Evolutionary conservation across 2,329 filamentous ascomycete species (phyloP), one percentile per base, ranked within the genome.

Genomic region (Sporothrix phasma): DNA sequence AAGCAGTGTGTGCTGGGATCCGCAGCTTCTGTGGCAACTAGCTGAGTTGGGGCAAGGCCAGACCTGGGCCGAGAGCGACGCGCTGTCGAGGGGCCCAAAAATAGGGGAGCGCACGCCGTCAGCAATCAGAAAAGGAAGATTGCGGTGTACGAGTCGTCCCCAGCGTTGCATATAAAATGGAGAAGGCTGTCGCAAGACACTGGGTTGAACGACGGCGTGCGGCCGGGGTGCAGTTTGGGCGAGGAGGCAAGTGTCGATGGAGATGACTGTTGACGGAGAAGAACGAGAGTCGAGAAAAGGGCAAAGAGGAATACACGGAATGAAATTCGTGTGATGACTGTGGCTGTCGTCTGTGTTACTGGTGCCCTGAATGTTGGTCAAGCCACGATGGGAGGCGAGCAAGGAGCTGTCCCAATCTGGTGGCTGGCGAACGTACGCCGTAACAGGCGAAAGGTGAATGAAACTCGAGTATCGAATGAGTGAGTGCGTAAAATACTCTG

Each of bases 21-120:
- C 67, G 67, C 67, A 59, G 63, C 63, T 43, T 54, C 63, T 62
- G 66, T 39, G 49, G 49, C 53, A 64, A 34, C 67, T 68, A 68
- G 66, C 67, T 67, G 59, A 39, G 61, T 66, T 68, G 47, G 67
- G 67, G 26, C 45, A 66, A 24, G 47, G 51, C 51, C 31, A 56
- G 51, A 24, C 51, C 51, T 56, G 31, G 39, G 51, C 51, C 51
- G 19, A 39, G 49, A 54, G 49, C 31, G 29, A 56, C 31, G 51
- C 51, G 51, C 51, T 56, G 51, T 56, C 11, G 51, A 56, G 51
- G 47, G 22, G 60, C 29, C 47, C 39, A 47, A n/a, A 47, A 31
- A 34, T 46, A 6, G 34, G 19, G 49, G 26, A 53, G 31, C 56
- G 22, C 26, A 15, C 34, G 43, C 19, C 19, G 22, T 49, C 46